Percentiles rank a stretch among this genome's conserved stretches.
Conservation (phyloP, 1,284 basidiomycete genomes). For the Peniophora sp. region DNA sequence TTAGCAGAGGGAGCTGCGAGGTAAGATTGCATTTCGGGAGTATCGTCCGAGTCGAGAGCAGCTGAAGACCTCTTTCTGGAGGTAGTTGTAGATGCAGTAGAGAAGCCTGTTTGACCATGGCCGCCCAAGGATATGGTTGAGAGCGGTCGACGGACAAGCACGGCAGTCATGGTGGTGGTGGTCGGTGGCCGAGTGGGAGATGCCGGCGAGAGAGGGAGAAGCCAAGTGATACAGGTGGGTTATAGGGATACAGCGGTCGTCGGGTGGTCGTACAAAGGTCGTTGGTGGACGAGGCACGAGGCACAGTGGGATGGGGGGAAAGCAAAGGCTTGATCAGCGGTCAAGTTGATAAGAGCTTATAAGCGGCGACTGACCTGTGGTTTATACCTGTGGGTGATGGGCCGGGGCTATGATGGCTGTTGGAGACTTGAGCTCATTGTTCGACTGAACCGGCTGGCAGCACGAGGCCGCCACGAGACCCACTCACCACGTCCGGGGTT, state of each 20-base stretch:
- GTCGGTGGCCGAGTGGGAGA: not conserved
- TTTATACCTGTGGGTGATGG: not conserved
- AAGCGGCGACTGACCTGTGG: not conserved
- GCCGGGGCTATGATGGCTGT: not conserved
- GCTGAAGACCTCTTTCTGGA: conserved; percentile 32
- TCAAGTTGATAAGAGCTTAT: too few species aligned
- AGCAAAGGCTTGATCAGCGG: not conserved
- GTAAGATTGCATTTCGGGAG: conserved; percentile 18
- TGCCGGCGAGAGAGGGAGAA: not conserved
- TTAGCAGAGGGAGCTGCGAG: conserved; percentile 7
- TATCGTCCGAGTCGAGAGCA: conserved; percentile 12
- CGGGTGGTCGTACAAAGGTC: not conserved
- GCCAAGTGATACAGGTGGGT: not conserved
- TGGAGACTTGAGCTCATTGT: not conserved
- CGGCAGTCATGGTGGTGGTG: not conserved
- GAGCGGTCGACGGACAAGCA: not conserved
- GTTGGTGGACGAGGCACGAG: not conserved
- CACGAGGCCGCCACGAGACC: not conserved
- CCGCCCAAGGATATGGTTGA: conserved; percentile 1
- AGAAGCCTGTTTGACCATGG: conserved; percentile 16
- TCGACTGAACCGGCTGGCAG: not conserved
- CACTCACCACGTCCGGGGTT: not conserved
- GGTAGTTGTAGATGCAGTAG: conserved; percentile 29
- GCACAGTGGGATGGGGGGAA: not conserved
- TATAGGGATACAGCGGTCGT: not conserved